Percentiles rank a stretch among this genome's conserved stretches.
phyloP scores from a whole-genome alignment of 1,284 basidiomycete species.

The Rhodotorula sp. region DNA sequence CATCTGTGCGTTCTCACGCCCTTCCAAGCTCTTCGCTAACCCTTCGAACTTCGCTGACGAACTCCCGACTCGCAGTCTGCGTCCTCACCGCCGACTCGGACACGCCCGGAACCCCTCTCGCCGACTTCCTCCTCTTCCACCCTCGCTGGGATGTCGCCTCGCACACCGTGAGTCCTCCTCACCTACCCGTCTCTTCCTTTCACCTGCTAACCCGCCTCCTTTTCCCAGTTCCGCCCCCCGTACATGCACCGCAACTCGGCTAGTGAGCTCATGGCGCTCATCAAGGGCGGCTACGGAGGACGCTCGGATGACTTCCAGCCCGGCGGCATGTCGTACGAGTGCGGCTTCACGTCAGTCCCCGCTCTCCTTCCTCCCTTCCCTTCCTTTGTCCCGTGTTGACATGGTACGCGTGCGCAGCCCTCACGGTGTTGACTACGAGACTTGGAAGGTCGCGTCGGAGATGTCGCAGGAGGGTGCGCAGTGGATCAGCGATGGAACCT shows the following conservation, averaged over 20 bases:
- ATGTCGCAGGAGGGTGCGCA: constrained; percentile 55
- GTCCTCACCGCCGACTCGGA: constrained; percentile 64
- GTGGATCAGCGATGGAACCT: constrained; percentile 52
- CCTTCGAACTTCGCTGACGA: neutral
- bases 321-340: constrained; percentile 60
- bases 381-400: too few relatives aligned
- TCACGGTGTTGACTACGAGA: constrained; percentile 52
- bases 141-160: constrained; percentile 63
- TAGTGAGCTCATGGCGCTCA: constrained; percentile 56
- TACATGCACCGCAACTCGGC: constrained; percentile 64
- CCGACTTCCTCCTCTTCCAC: constrained; percentile 63
- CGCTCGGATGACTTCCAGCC: constrained; percentile 60
- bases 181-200: neutral
- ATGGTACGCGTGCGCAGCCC: neutral
- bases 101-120: constrained; percentile 58
- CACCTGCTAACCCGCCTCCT: neutral
- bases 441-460: constrained; percentile 58
- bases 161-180: constrained; percentile 43
- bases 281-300: constrained; percentile 57
- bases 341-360: constrained; percentile 3
- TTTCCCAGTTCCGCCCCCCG: constrained; percentile 45
- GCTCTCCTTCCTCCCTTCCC: neutral
- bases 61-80: constrained; percentile 49
- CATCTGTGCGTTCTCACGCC: constrained; percentile 19
- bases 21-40: neutral